Percentiles rank a stretch among this genome's conserved stretches.
Evolutionary conservation across 352 stramenopile species (phyloP).

Genomic region (Pythium grandisporangium): DNA sequence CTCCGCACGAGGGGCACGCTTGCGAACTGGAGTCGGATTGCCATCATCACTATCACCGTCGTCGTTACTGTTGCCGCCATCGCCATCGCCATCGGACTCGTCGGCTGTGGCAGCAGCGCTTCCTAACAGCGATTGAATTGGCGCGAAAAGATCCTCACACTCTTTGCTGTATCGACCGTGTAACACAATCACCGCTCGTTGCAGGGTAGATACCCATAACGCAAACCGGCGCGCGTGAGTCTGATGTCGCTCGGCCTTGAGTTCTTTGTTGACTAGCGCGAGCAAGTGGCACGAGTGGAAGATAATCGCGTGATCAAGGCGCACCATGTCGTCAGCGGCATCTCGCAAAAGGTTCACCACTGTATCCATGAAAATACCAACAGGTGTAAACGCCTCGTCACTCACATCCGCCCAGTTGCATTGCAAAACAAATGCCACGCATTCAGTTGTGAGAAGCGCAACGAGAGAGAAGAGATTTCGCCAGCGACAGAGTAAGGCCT

Average conservation of each 20-base stretch:
- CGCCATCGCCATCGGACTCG: no score
- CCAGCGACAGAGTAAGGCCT: conserved; percentile 39
- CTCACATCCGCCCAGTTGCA: conserved; percentile 12
- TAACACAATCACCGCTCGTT: conserved; percentile 21
- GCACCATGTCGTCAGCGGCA: conserved; percentile 34
- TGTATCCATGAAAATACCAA: conserved; percentile 29
- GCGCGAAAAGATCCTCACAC: conserved; percentile 37
- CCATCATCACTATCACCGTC: no score
- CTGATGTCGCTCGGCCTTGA: no score
- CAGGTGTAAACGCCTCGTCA: neutral
- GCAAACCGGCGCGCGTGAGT: no score
- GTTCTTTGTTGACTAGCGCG: conserved; percentile 34
- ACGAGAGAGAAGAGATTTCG: conserved; percentile 67
- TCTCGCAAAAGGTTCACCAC: conserved; percentile 36
- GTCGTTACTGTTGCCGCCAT: no score
- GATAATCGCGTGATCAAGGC: conserved; percentile 53
- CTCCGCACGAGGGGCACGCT: no score
- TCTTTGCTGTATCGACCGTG: conserved; percentile 30
- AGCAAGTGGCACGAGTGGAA: conserved; percentile 53
- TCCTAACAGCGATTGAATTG: conserved; percentile 13
- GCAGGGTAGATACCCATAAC: conserved; percentile 23
- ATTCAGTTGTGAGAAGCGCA: conserved; percentile 44
- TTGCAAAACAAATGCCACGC: conserved; percentile 54
- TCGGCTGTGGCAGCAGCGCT: no score
- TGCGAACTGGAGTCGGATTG: no score